These are phyloP conservation scores for Suhomyces taliae DNA, from an alignment of 1,139 yeast genomes.

Conservation along the genomic window DNA sequence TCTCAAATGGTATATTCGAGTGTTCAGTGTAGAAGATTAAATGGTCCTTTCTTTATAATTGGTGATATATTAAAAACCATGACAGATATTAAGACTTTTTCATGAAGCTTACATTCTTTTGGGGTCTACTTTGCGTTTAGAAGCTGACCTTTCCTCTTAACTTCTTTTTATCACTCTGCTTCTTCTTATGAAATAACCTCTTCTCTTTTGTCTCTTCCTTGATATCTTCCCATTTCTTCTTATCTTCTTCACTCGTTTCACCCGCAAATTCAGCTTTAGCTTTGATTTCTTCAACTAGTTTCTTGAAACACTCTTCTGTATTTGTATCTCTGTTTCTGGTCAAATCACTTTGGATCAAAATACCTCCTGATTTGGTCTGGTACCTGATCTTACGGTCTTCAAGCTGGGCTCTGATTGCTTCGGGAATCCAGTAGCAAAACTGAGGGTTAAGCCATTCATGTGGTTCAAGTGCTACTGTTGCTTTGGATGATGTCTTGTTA, in stretches of 20 bases:
- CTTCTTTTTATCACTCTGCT: conserved; percentile 55
- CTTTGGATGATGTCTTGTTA: conserved; percentile 80
- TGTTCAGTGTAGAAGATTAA: no score
- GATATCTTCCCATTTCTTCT: conserved; percentile 56
- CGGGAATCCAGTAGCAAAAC: conserved; percentile 62
- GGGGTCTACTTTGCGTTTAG: no score
- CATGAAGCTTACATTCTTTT: no score
- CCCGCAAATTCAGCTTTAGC: conserved; percentile 47
- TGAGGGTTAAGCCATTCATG: conserved; percentile 49
- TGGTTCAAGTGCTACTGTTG: conserved; percentile 56
- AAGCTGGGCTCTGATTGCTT: conserved; percentile 47
- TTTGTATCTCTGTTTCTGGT: conserved; percentile 62
- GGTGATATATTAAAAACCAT: no score
- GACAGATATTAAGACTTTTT: no score
- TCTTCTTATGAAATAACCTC: conserved; percentile 53
- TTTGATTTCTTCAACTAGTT: conserved; percentile 56
- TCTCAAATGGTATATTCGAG: no score
- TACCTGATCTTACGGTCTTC: conserved; percentile 46
- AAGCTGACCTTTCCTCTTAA: conserved; percentile 34
- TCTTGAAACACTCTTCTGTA: conserved; percentile 56
- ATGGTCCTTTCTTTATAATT: no score
- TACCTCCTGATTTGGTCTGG: conserved; percentile 55
- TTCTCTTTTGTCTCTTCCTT: conserved; percentile 46
- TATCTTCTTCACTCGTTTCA: conserved; percentile 50
- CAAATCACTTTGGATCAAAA: conserved; percentile 63